phyloP scores from a whole-genome alignment of 2,329 filamentous ascomycete species.

The Leptodontidium sp. region DNA sequence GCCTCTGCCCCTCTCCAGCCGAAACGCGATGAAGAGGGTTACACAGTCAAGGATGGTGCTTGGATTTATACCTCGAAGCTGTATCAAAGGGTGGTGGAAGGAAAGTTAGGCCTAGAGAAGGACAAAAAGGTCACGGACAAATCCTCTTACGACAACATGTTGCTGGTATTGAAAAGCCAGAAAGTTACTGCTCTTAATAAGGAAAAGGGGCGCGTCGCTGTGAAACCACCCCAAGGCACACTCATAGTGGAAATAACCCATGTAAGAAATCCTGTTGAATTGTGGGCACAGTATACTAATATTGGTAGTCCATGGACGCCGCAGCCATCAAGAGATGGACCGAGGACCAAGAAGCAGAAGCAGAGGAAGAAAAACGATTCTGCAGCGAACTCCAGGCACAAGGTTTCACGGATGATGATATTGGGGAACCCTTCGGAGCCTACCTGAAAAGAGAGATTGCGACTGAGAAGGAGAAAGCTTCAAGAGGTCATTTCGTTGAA shows the following conservation, averaged over 20 bases:
- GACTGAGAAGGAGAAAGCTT: conserved; percentile 4
- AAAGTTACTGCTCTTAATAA: not conserved
- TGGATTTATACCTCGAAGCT: conserved; percentile 35
- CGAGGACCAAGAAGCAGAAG: not conserved
- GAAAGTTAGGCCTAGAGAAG: not conserved
- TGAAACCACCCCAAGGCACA: not conserved
- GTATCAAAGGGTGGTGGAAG: not conserved
- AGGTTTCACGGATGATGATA: conserved; percentile 24
- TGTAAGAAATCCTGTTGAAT: not conserved
- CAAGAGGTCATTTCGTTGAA: not conserved
- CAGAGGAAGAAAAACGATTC: conserved; percentile 3
- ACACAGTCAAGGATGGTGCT: conserved; percentile 40
- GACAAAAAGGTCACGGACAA: not conserved
- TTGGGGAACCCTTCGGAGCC: conserved; percentile 24
- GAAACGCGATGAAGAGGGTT: conserved; percentile 24
- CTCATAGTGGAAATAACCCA: conserved; percentile 2
- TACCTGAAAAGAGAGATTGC: conserved; percentile 8
- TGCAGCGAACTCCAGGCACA: not conserved
- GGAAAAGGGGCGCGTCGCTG: not conserved
- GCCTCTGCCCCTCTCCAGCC: not conserved
- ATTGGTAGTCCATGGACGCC: not conserved
- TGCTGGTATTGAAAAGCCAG: not conserved
- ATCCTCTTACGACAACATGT: not conserved
- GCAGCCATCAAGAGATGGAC: not conserved
- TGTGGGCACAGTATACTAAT: not conserved